Conservation (phyloP, 805 yeast genomes). For the Candida insectorum region DNA sequence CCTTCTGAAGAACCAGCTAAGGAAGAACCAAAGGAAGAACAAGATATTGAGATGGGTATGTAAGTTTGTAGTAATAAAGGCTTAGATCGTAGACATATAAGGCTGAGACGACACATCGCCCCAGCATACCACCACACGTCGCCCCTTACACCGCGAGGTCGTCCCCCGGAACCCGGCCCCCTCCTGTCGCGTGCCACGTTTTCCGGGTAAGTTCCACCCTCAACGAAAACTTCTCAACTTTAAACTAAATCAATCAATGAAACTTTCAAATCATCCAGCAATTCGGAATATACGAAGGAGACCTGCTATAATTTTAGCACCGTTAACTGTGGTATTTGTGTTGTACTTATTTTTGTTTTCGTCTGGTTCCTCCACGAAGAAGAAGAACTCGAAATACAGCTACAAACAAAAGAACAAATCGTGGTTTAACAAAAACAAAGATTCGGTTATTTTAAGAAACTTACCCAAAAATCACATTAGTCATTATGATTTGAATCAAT, state of each 20-base stretch:
- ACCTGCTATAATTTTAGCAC: constrained; percentile 47
- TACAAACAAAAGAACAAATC: constrained; percentile 44
- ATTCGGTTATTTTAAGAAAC: constrained; percentile 48
- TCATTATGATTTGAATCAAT: constrained; percentile 78
- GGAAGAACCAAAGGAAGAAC: constrained; percentile 20
- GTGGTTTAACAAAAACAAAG: constrained; percentile 47
- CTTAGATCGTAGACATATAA: no score
- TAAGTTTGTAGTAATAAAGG: no score
- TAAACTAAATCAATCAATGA: no score
- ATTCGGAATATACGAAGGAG: constrained; percentile 60
- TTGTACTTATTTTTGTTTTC: constrained; percentile 36
- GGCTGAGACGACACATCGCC: no score
- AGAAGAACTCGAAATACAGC: constrained; percentile 37
- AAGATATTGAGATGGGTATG: constrained; percentile 34
- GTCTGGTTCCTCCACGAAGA: constrained; percentile 5
- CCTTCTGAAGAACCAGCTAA: constrained; percentile 13
- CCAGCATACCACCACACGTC: no score
- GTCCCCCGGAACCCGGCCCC: no score
- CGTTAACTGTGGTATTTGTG: constrained; percentile 40
- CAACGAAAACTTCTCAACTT: no score
- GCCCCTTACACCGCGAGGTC: no score
- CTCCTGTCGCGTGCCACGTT: no score
- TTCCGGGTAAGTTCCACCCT: no score
- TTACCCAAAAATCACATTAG: constrained; percentile 71
- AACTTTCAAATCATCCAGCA: constrained; percentile 55